phyloP scores from a whole-genome alignment of 148 eudicot genomes.

The Chenopodium suecicum region DNA sequence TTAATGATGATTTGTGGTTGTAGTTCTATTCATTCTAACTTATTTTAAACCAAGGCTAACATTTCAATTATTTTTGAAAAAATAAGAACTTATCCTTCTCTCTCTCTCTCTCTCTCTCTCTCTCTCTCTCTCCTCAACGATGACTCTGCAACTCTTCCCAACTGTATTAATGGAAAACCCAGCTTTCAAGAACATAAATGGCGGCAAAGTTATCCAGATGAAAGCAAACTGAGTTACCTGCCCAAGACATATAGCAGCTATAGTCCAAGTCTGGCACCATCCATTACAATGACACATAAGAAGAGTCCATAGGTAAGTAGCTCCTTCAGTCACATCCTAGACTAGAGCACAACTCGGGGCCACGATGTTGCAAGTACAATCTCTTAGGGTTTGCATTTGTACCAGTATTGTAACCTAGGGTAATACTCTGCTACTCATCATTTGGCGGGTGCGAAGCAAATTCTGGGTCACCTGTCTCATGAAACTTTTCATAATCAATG shows the following conservation, averaged over 20 bases:
- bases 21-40: no score
- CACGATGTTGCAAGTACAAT: slow-evolving; percentile 85
- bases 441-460: slow-evolving; percentile 83
- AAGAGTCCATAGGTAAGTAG: slow-evolving; percentile 85
- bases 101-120: no score
- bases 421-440: slow-evolving; percentile 92
- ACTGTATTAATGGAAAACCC: no score
- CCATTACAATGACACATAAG: slow-evolving; percentile 99
- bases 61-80: no score
- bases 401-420: slow-evolving; percentile 91
- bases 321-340: slow-evolving; percentile 83
- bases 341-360: slow-evolving; percentile 63
- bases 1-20: no score
- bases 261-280: slow-evolving; percentile 92
- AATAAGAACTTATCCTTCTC: no score
- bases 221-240: slow-evolving; percentile 50
- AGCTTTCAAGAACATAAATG: no score
- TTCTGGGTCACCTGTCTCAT: slow-evolving; percentile 73
- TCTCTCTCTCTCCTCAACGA: no score
- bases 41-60: no score
- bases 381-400: slow-evolving; percentile 98
- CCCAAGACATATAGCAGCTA: slow-evolving; percentile 92
- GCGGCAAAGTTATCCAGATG: not conserved
- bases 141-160: no score
- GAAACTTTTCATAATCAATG: slow-evolving; percentile 73